These are phyloP conservation scores for Aspergillus glaucus DNA, from an alignment of 2,329 filamentous ascomycete species.

Conservation along the genomic window DNA sequence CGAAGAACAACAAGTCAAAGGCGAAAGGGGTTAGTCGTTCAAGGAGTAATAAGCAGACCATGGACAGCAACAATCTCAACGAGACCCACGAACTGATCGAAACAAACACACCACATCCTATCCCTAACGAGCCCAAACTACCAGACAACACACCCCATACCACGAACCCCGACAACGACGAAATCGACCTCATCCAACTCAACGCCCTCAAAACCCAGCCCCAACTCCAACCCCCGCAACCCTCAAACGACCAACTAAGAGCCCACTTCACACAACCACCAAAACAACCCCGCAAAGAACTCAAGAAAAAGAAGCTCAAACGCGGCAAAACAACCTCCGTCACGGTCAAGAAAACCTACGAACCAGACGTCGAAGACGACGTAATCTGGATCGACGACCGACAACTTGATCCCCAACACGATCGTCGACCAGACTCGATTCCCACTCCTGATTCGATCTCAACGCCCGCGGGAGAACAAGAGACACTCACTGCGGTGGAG, in stretches of 20 bases:
- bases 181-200: not conserved
- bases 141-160: not conserved
- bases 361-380: conserved; percentile 32
- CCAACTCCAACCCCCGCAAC: not conserved
- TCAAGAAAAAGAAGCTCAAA: conserved; percentile 40
- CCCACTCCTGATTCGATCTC: not conserved
- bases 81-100: not conserved
- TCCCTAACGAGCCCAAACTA: not conserved
- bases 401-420: conserved; percentile 1
- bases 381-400: conserved; percentile 37
- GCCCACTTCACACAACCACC: not conserved
- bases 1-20: conserved; percentile 7
- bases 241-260: not conserved
- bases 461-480: conserved; percentile 5
- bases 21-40: conserved; percentile 16
- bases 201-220: not conserved
- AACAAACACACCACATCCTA: not conserved
- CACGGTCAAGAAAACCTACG: conserved; percentile 22
- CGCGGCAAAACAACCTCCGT: conserved; percentile 38
- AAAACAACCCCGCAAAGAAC: conserved; percentile 13
- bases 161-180: not conserved
- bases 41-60: conserved; percentile 9
- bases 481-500: not conserved
- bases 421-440: not conserved
- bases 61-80: not conserved